Conservation (phyloP, 768 basidiomycete species). For the Leccinellum rugosiceps region DNA sequence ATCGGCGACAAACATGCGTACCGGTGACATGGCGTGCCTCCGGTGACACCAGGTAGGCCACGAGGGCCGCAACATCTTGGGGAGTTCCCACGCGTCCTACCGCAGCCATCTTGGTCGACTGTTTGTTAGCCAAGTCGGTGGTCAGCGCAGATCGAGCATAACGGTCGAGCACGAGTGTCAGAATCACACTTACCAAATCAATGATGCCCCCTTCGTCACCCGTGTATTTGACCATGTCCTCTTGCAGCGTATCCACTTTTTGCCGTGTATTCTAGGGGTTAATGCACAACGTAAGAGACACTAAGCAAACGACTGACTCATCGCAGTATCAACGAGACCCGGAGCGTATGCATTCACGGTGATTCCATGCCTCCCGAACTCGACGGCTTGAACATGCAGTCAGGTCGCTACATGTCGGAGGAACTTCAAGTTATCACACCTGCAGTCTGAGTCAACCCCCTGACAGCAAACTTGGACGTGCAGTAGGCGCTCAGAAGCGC, state of each 20-base stretch:
- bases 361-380: slow-evolving; percentile 30
- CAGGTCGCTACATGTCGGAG: not conserved
- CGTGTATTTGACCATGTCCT: slow-evolving; percentile 7
- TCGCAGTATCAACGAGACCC: slow-evolving; percentile 26
- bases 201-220: slow-evolving; percentile 13
- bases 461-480: slow-evolving; percentile 41
- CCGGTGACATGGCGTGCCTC: slow-evolving; percentile 36
- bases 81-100: slow-evolving; percentile 23
- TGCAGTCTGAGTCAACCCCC: slow-evolving; percentile 39
- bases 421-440: slow-evolving; percentile 4
- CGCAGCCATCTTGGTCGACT: slow-evolving; percentile 13
- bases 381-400: slow-evolving; percentile 25
- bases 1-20: slow-evolving; percentile 1
- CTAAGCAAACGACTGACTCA: slow-evolving; percentile 21
- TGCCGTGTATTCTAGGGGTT: not conserved
- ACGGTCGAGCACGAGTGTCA: not conserved
- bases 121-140: not conserved
- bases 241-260: slow-evolving; percentile 12
- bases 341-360: slow-evolving; percentile 36
- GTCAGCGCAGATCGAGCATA: not conserved
- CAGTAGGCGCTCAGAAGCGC: slow-evolving; percentile 31
- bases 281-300: not conserved
- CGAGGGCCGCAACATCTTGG: slow-evolving; percentile 36
- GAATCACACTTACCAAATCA: slow-evolving; percentile 17
- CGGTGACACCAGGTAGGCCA: slow-evolving; percentile 34